phyloP scores from a whole-genome alignment of 2,329 filamentous ascomycete species.

The Coniochaeta ligniaria region DNA sequence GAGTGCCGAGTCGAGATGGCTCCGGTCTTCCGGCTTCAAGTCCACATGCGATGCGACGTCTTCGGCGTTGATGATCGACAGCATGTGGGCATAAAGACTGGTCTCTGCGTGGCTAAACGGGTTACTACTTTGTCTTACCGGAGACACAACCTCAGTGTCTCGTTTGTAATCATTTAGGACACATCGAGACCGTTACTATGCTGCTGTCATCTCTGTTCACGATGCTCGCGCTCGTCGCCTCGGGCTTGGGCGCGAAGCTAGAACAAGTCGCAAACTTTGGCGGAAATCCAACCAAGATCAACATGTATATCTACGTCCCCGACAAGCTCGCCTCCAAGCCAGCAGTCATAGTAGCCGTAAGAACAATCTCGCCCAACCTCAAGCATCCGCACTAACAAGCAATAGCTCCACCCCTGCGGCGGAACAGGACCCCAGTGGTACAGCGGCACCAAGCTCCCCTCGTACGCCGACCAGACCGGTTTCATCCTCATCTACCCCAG shows the following conservation, averaged over 20 bases:
- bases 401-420: conserved; percentile 34
- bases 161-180: neutral
- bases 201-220: neutral
- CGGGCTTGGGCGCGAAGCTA: conserved; percentile 10
- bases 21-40: neutral
- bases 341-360: conserved; percentile 33
- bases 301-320: conserved; percentile 32
- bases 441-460: conserved; percentile 34
- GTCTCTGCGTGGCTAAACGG: neutral
- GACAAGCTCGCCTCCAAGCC: conserved; percentile 27
- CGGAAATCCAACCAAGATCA: conserved; percentile 27
- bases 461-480: conserved; percentile 20
- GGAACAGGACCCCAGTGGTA: conserved; percentile 32
- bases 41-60: neutral
- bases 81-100: neutral
- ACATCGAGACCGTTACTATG: neutral
- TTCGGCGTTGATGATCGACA: neutral
- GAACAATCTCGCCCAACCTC: neutral
- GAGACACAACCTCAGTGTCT: no score
- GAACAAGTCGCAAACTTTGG: conserved; percentile 16
- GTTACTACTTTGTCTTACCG: neutral
- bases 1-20: neutral
- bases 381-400: neutral
- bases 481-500: conserved; percentile 39
- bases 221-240: neutral